Evolutionary conservation across 768 basidiomycete species (phyloP).

Genomic region (Lentinula sp.): DNA sequence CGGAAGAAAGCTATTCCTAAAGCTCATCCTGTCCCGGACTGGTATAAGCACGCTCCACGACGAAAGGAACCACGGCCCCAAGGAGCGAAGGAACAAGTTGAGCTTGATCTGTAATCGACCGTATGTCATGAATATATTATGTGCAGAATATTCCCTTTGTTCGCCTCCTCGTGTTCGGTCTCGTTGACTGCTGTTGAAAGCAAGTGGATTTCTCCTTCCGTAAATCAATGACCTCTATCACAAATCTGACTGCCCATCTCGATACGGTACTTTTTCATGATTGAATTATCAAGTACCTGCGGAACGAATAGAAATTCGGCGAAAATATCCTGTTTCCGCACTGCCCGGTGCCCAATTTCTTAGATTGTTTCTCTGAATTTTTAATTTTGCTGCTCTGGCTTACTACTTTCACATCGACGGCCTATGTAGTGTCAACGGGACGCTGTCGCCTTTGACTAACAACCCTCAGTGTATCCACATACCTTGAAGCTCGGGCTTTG

Average conservation of each 20-base stretch:
- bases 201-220: background rate
- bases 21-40: conserved; percentile 70
- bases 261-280: background rate
- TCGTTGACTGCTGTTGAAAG: background rate
- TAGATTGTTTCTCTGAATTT: background rate
- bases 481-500: too few species aligned
- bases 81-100: background rate
- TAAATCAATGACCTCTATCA: background rate
- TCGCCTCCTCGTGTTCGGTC: background rate
- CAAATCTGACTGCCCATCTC: background rate
- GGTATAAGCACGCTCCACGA: conserved; percentile 53
- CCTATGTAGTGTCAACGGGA: too few species aligned
- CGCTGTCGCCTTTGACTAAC: too few species aligned
- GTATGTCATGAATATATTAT: background rate
- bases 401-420: too few species aligned
- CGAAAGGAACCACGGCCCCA: background rate
- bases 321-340: background rate
- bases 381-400: background rate
- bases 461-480: too few species aligned
- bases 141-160: background rate
- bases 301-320: too few species aligned
- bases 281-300: too few species aligned
- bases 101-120: background rate
- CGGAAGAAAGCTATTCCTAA: conserved; percentile 58
- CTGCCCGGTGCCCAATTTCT: background rate